Evolutionary conservation across 1,139 yeast species (phyloP).

Genomic region (Blastobotrys serpentis): DNA sequence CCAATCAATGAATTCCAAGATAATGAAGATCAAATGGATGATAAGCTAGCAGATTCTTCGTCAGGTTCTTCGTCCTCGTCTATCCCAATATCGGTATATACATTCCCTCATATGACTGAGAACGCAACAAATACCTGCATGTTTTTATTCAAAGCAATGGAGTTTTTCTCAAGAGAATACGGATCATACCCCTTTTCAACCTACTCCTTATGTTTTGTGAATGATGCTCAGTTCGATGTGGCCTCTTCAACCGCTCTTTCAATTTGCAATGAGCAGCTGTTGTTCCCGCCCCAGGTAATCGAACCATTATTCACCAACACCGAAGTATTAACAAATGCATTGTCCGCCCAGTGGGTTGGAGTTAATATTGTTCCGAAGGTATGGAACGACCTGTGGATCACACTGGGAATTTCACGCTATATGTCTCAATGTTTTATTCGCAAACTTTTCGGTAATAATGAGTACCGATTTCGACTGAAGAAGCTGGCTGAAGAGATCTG

Average conservation of each 20-base stretch:
- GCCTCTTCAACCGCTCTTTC: constrained; percentile 76
- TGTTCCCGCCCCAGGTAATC: constrained; percentile 74
- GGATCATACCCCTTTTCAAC: constrained; percentile 92
- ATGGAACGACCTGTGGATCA: constrained; percentile 88
- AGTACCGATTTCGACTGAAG: constrained; percentile 69
- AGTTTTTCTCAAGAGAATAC: constrained; percentile 79
- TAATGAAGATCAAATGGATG: constrained; percentile 39
- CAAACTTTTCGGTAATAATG: constrained; percentile 78
- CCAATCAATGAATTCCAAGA: constrained; percentile 48
- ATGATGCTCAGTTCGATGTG: constrained; percentile 51
- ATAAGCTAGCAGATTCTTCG: constrained; percentile 37
- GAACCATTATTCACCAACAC: constrained; percentile 79
- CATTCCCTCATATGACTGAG: constrained; percentile 54
- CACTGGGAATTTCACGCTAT: constrained; percentile 77
- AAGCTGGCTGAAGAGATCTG: constrained; percentile 64
- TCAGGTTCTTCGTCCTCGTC: constrained; percentile 22
- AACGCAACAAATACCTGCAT: constrained; percentile 74
- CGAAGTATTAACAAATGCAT: constrained; percentile 61
- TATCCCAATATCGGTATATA: constrained; percentile 54
- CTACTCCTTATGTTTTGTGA: constrained; percentile 72
- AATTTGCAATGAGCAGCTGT: constrained; percentile 57
- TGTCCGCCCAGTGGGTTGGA: constrained; percentile 93
- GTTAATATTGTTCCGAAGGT: constrained; percentile 82
- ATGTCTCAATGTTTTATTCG: constrained; percentile 76
- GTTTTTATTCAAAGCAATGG: constrained; percentile 74